A percentile compares a stretch with the other conserved stretches of the same genome.
These are phyloP conservation scores for Pleurotus eryngii DNA, from an alignment of 768 basidiomycete species.

Conservation along the genomic window DNA sequence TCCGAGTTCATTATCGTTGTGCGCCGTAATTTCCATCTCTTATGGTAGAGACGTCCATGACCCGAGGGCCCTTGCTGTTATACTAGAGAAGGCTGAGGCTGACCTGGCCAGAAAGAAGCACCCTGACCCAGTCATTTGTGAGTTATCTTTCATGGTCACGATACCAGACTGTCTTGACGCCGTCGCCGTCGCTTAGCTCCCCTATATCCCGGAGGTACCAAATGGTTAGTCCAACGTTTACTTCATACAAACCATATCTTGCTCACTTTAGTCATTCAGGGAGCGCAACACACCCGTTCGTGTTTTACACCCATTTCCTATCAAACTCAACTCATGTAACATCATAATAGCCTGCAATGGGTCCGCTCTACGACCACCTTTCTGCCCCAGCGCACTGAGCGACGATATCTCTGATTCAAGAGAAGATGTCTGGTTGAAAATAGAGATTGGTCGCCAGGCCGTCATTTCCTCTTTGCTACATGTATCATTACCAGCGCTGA, in stretches of 20 bases:
- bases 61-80: slow-evolving; percentile 73
- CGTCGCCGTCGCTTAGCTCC: slow-evolving; percentile 49
- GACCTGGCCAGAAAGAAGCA: slow-evolving; percentile 64
- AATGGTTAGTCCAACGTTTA: slow-evolving; percentile 63
- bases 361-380: slow-evolving; percentile 60
- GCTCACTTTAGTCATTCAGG: slow-evolving; percentile 33
- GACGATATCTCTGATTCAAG: background rate
- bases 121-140: slow-evolving; percentile 92
- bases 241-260: slow-evolving; percentile 1
- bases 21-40: background rate
- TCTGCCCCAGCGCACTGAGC: slow-evolving; percentile 10
- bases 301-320: slow-evolving; percentile 7
- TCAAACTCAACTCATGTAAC: slow-evolving; percentile 5
- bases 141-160: slow-evolving; percentile 30
- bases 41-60: slow-evolving; percentile 73
- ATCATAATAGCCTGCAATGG: slow-evolving; percentile 53
- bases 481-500: background rate
- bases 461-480: slow-evolving; percentile 1
- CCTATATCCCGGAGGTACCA: slow-evolving; percentile 86
- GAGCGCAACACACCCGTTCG: slow-evolving; percentile 79
- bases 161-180: background rate
- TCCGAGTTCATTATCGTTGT: slow-evolving; percentile 4
- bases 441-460: background rate
- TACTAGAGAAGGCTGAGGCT: slow-evolving; percentile 80
- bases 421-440: background rate